A percentile compares a stretch with the other conserved stretches of the same genome.
Conservation (phyloP, 2,329 filamentous ascomycete species). For the Fusarium fracticaudum region DNA sequence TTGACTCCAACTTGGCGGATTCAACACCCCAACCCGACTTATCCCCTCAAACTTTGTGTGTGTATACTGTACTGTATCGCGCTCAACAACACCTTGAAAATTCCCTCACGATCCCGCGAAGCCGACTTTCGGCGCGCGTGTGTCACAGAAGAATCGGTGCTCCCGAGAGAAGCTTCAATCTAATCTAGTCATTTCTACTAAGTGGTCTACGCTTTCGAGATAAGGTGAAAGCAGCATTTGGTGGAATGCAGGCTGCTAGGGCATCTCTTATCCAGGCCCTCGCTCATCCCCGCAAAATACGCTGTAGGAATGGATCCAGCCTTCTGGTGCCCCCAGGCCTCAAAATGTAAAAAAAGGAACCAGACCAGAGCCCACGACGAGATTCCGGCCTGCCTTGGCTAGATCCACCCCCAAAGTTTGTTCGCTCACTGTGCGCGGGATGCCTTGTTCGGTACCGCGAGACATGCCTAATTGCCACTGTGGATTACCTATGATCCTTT, state of each 20-base stretch:
- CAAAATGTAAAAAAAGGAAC: constrained; percentile 3
- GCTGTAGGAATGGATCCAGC: constrained; percentile 21
- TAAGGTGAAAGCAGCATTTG: background rate
- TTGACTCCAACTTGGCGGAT: constrained; percentile 31
- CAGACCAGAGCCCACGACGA: constrained; percentile 11
- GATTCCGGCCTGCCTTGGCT: constrained; percentile 9
- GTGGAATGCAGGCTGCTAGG: constrained; percentile 13
- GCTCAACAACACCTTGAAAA: constrained; percentile 25
- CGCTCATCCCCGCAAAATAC: constrained; percentile 31
- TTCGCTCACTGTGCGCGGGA: constrained; percentile 9
- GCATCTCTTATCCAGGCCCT: constrained; percentile 25
- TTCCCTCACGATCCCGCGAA: constrained; percentile 24
- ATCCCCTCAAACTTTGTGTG: background rate
- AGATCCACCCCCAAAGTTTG: background rate
- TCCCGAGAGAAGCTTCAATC: constrained; percentile 9
- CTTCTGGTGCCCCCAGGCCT: constrained; percentile 16
- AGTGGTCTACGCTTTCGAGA: background rate
- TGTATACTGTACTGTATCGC: constrained; percentile 3
- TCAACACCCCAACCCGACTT: constrained; percentile 32
- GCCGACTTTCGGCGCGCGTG: constrained; percentile 7
- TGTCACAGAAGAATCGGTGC: constrained; percentile 5
- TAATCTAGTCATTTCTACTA: background rate
- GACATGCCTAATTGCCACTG: constrained; percentile 22
- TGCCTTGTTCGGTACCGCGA: constrained; percentile 20
- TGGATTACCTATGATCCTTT: constrained; percentile 16